A percentile compares a stretch with the other conserved stretches of the same genome.
These are phyloP conservation scores for Hymenoscyphus albidus DNA, from an alignment of 2,329 filamentous ascomycete genomes.

Conservation along the genomic window DNA sequence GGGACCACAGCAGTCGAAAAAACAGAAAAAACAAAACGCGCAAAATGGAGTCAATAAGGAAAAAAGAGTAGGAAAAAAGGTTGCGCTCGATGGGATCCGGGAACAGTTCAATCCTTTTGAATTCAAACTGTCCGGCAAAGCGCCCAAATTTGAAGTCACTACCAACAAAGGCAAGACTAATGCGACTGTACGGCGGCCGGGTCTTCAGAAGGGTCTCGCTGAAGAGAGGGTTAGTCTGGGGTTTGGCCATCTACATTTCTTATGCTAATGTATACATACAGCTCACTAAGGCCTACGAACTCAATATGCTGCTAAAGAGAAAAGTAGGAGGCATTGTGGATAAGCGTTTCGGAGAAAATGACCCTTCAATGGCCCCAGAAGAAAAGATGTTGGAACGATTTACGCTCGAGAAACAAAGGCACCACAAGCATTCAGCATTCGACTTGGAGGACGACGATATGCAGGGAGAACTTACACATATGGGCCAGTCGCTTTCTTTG, in stretches of 20 bases:
- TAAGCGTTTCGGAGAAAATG: constrained; percentile 91
- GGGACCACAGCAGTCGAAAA: constrained; percentile 91
- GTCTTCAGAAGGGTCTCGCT: constrained; percentile 77
- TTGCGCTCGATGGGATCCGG: constrained; percentile 78
- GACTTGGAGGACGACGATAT: constrained; percentile 83
- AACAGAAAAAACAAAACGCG: constrained; percentile 75
- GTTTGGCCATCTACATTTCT: not conserved
- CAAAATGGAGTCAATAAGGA: constrained; percentile 64
- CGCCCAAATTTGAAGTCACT: constrained; percentile 81
- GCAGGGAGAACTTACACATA: constrained; percentile 71
- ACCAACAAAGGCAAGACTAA: constrained; percentile 57
- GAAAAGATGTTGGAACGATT: constrained; percentile 90
- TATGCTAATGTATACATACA: constrained; percentile 18
- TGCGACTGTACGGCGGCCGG: constrained; percentile 68
- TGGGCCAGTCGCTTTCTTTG: constrained; percentile 69
- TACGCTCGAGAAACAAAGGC: constrained; percentile 77
- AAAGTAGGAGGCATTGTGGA: constrained; percentile 92
- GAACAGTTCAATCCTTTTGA: constrained; percentile 99
- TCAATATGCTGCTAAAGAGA: constrained; percentile 79
- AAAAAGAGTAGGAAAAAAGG: constrained; percentile 71
- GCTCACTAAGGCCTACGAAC: constrained; percentile 20
- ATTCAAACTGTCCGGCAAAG: constrained; percentile 73
- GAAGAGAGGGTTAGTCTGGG: constrained; percentile 66
- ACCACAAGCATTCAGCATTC: constrained; percentile 78
- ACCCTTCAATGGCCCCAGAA: constrained; percentile 88